Conservation (phyloP, 495 filamentous ascomycete genomes). For the Tuber indicum region DNA sequence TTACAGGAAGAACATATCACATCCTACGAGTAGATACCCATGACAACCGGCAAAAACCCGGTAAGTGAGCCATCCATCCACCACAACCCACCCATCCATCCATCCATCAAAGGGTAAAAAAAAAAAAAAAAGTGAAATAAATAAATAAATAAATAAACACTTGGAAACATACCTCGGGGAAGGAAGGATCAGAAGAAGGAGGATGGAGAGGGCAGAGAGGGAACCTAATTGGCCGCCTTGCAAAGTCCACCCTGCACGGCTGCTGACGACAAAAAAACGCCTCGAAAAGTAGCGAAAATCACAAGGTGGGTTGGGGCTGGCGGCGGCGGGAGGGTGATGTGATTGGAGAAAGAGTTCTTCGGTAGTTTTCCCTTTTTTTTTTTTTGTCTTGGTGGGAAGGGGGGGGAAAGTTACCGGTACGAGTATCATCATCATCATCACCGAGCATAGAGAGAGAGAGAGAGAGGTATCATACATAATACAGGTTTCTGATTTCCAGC, state of each 20-base stretch:
- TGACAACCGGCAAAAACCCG: not conserved
- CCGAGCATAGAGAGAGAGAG: too few relatives aligned
- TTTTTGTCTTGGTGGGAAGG: not conserved
- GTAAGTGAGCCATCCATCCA: not conserved
- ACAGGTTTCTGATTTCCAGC: too few relatives aligned
- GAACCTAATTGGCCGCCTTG: not conserved
- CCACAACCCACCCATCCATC: too few relatives aligned
- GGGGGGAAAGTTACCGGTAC: too few relatives aligned
- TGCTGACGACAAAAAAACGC: not conserved
- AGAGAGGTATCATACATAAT: too few relatives aligned
- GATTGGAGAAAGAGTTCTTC: not conserved
- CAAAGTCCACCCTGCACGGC: not conserved
- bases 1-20: not conserved
- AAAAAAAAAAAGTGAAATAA: too few relatives aligned
- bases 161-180: too few relatives aligned
- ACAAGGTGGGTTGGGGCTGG: not conserved
- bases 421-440: too few relatives aligned
- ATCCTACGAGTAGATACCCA: not conserved
- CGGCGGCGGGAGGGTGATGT: not conserved
- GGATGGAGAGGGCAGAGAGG: not conserved
- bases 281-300: conserved; percentile 5
- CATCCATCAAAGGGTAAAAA: too few relatives aligned
- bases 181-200: too few relatives aligned
- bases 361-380: not conserved
- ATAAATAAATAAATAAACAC: not conserved